Evolutionary conservation across 2,329 filamentous ascomycete species (phyloP).

Genomic region (Penicillium crustosum): DNA sequence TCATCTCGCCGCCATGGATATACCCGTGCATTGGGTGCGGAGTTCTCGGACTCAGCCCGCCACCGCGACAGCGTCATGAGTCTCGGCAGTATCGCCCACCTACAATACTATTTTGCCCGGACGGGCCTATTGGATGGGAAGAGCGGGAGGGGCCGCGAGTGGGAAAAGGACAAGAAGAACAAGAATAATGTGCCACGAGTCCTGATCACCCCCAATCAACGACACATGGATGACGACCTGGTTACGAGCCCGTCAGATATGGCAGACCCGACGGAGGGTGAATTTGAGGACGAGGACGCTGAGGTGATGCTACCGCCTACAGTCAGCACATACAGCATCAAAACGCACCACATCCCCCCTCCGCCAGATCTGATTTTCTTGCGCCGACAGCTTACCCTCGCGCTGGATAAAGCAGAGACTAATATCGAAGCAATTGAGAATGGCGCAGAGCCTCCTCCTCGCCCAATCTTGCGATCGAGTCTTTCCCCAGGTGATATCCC

Average conservation of each 20-base stretch:
- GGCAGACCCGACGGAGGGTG: conserved; percentile 48
- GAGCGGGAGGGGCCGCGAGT: conserved; percentile 78
- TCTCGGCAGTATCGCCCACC: conserved; percentile 90
- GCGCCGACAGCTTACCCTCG: conserved; percentile 65
- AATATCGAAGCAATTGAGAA: conserved; percentile 56
- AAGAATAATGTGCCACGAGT: conserved; percentile 42
- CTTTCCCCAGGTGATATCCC: conserved; percentile 32
- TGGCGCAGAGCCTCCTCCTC: conserved; percentile 31
- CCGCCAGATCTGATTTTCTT: conserved; percentile 81
- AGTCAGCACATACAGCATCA: conserved; percentile 89
- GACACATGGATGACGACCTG: conserved; percentile 45
- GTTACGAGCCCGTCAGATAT: conserved; percentile 54
- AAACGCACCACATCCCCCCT: conserved; percentile 75
- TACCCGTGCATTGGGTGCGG: conserved; percentile 80
- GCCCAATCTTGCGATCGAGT: conserved; percentile 33
- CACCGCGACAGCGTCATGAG: conserved; percentile 95
- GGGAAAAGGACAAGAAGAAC: conserved; percentile 51
- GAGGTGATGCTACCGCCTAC: conserved; percentile 90
- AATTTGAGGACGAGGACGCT: conserved; percentile 54
- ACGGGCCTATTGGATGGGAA: conserved; percentile 93
- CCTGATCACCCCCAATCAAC: conserved; percentile 41
- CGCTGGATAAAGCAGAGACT: conserved; percentile 67
- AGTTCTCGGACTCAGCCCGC: conserved; percentile 86
- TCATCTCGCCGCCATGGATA: conserved; percentile 69
- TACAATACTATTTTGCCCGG: conserved; percentile 97